Percentiles rank a stretch among this genome's conserved stretches.
Evolutionary conservation across 768 basidiomycete species (phyloP).

Genomic region (Podaxis pistillaris): DNA sequence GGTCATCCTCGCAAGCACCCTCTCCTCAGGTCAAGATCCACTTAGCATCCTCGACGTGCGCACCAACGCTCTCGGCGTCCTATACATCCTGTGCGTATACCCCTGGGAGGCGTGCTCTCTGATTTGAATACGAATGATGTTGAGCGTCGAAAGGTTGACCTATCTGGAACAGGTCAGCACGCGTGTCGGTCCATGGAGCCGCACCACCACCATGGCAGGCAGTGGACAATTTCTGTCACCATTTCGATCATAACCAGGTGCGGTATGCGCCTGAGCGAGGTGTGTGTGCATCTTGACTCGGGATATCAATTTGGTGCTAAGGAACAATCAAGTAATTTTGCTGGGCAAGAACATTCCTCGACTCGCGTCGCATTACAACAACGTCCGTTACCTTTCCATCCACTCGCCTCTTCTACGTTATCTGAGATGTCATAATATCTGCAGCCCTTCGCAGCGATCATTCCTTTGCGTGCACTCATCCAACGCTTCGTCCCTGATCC

Average conservation of each 20-base stretch:
- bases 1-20: conserved; percentile 47
- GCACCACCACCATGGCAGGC: conserved; percentile 40
- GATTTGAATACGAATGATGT: not conserved
- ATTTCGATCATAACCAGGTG: conserved; percentile 64
- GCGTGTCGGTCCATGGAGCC: conserved; percentile 41
- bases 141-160: not conserved
- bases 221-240: conserved; percentile 56
- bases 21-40: conserved; percentile 68
- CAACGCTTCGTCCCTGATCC: conserved; percentile 57
- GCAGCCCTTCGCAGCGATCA: conserved; percentile 44
- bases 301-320: not conserved
- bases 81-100: conserved; percentile 69
- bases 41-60: conserved; percentile 53
- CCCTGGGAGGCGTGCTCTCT: not conserved
- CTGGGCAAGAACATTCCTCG: conserved; percentile 64
- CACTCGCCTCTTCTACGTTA: not conserved
- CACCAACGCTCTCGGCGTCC: conserved; percentile 58
- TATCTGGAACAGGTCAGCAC: conserved; percentile 47
- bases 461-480: conserved; percentile 59
- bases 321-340: conserved; percentile 48
- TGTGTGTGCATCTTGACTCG: conserved; percentile 22
- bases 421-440: not conserved
- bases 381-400: conserved; percentile 39
- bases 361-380: conserved; percentile 44
- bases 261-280: conserved; percentile 69